Evolutionary conservation across 306 rosid species (phyloP), one percentile per base, ranked within the genome.

Genomic region (Delonix regia): DNA sequence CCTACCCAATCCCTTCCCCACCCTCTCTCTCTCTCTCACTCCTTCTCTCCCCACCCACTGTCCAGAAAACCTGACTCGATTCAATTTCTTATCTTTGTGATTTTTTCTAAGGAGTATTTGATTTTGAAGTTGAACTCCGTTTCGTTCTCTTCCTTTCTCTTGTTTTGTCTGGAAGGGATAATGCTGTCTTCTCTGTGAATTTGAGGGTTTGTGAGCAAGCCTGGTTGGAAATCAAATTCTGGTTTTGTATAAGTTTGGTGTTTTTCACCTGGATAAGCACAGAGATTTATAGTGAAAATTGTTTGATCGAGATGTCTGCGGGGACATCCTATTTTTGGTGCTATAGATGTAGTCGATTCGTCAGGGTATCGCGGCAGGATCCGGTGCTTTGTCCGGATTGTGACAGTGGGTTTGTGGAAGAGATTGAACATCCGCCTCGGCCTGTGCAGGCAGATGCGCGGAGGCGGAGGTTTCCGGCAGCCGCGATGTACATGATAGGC

Each of bases 401-500:
- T 53, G 82, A 82, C 53, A 56, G 89, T 28, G 98, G 93, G 0
- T 92, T 92, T 52, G 65, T 94, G 3, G 98, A 90, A 36, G 88
- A 81, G 68, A 80, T 92, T 64, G 88, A 82, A 1, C 80, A 75
- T n/a, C 85, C 91, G 0, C 33, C 85, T 8, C 76, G 72, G 21
- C 42, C 85, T 22, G 71, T 69, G 21, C 55, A 53, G 52, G 75
- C 60, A 0, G 93, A 87, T 36, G 42, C 82, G 4, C 91, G 86
- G 6, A 80, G 89, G 14, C 75, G 90, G n/a, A 81, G 90, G 11
- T 69, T 78, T 30, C 87, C 90, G 0, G 87, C 86, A 0, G 89
- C 90, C 0, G 87, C 91, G 52, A 90, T 87, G 97, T 83, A 83
- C 78, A 89, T 90, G 96, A 84, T 85, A 16, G 94, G 93, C n/a